Conservation (phyloP, 2,329 filamentous ascomycete genomes). For the Exophiala sp. region DNA sequence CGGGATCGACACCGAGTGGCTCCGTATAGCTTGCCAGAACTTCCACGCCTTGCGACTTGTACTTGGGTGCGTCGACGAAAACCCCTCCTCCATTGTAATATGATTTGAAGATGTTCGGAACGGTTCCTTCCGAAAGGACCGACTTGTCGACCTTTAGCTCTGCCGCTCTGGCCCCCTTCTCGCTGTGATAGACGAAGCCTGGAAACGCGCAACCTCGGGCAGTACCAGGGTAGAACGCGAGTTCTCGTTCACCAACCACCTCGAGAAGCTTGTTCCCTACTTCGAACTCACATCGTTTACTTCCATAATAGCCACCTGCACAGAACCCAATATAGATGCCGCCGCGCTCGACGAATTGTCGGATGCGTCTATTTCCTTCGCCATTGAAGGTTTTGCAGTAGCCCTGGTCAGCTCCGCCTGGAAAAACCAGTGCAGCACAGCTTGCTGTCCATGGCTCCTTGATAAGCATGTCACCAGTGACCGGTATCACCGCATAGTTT, state of each 20-base stretch:
- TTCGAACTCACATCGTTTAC: conserved; percentile 79
- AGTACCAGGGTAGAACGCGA: conserved; percentile 79
- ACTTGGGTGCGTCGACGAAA: conserved; percentile 70
- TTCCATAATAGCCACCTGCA: conserved; percentile 89
- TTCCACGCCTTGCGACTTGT: conserved; percentile 62
- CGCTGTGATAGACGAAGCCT: conserved; percentile 86
- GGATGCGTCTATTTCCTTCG: conserved; percentile 75
- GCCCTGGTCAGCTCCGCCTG: conserved; percentile 86
- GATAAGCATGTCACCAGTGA: conserved; percentile 70
- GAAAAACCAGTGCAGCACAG: conserved; percentile 84
- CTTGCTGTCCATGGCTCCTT: conserved; percentile 87
- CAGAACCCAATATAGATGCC: conserved; percentile 87
- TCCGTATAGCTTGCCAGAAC: conserved; percentile 75
- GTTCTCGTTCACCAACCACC: conserved; percentile 76
- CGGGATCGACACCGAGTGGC: conserved; percentile 68
- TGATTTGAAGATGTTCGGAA: conserved; percentile 60
- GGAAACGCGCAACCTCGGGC: conserved; percentile 82
- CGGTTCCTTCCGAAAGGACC: conserved; percentile 48
- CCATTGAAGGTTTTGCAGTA: conserved; percentile 88
- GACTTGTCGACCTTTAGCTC: conserved; percentile 59
- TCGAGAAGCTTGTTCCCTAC: conserved; percentile 74
- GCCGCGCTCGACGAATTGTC: conserved; percentile 76
- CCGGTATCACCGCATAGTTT: conserved; percentile 85
- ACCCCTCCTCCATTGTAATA: conserved; percentile 96
- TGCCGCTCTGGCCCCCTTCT: conserved; percentile 71